phyloP scores from a whole-genome alignment of 2,329 filamentous ascomycete genomes.

The Bertia moriformis region DNA sequence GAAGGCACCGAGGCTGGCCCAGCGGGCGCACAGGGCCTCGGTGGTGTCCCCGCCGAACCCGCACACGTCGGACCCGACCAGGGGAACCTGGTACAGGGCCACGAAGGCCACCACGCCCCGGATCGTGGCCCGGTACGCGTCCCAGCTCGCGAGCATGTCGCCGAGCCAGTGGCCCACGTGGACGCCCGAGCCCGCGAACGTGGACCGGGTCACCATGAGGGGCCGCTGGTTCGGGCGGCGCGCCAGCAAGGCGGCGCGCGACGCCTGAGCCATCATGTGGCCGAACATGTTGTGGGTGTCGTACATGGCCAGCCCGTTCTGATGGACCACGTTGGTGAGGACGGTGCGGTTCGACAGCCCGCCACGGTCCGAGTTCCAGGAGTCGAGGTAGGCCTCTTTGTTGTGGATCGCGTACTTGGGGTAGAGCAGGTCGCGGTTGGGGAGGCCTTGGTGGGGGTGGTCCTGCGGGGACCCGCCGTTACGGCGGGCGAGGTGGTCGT shows the following conservation, averaged over 20 bases:
- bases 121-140: conserved; percentile 42
- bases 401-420: conserved; percentile 55
- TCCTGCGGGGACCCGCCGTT: conserved; percentile 2
- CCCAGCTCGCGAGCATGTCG: conserved; percentile 42
- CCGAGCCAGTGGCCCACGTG: conserved; percentile 49
- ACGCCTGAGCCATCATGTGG: conserved; percentile 57
- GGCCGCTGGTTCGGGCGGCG: conserved; percentile 51
- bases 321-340: conserved; percentile 52
- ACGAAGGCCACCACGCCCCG: conserved; percentile 44
- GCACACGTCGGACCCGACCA: conserved; percentile 63
- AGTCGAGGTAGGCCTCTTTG: conserved; percentile 29
- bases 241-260: conserved; percentile 48
- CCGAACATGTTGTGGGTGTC: conserved; percentile 70
- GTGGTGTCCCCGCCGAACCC: conserved; percentile 57
- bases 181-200: conserved; percentile 56
- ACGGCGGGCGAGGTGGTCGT: conserved; percentile 4
- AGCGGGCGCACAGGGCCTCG: conserved; percentile 59
- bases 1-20: conserved; percentile 61
- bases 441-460: conserved; percentile 31
- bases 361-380: conserved; percentile 25
- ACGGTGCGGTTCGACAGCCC: conserved; percentile 43
- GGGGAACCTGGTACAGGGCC: conserved; percentile 52
- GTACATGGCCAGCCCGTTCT: conserved; percentile 53
- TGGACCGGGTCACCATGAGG: conserved; percentile 61
- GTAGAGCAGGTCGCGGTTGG: conserved; percentile 45